Percentiles rank a stretch among this genome's conserved stretches.
These are phyloP conservation scores for Aristolochia fimbriata DNA, from an alignment of 164 flowering plant species.

Conservation along the genomic window DNA sequence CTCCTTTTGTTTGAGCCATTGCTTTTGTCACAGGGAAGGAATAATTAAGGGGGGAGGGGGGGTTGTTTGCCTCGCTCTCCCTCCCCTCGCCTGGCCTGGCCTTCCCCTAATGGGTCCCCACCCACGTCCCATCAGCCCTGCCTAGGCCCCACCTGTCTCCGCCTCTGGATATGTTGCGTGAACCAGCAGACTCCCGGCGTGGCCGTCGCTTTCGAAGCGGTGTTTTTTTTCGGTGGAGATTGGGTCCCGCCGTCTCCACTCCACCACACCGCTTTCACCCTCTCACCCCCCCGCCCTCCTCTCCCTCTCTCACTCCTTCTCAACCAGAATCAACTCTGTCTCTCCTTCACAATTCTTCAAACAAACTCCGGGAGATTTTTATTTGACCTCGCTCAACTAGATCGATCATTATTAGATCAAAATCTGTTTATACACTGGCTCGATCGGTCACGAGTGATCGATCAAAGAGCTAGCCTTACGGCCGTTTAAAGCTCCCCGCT, in stretches of 20 bases:
- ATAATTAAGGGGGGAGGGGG: conserved; percentile 2
- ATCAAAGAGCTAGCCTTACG: too few species aligned
- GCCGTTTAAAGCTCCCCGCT: too few species aligned
- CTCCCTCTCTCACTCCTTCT: too few species aligned
- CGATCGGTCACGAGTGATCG: too few species aligned
- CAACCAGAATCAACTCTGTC: too few species aligned
- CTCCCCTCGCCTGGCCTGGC: conserved; percentile 26
- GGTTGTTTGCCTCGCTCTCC: conserved; percentile 23
- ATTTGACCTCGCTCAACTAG: too few species aligned
- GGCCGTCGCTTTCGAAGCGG: conserved; percentile 38
- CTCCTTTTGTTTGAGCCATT: conserved; percentile 37
- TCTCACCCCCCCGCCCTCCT: not conserved
- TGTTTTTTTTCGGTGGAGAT: conserved; percentile 43
- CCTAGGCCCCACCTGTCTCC: conserved; percentile 11
- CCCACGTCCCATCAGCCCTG: conserved; percentile 11
- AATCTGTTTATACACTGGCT: too few species aligned
- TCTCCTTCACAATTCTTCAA: too few species aligned
- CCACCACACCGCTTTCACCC: not conserved
- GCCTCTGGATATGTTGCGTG: conserved; percentile 35
- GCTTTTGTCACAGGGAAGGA: conserved; percentile 54
- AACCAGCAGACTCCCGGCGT: conserved; percentile 27
- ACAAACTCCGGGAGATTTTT: too few species aligned
- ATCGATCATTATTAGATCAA: too few species aligned
- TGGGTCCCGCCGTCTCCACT: conserved; percentile 33
- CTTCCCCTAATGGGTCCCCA: conserved; percentile 33